phyloP scores from a whole-genome alignment of 2,329 filamentous ascomycete species.

The Penicillium sp. region DNA sequence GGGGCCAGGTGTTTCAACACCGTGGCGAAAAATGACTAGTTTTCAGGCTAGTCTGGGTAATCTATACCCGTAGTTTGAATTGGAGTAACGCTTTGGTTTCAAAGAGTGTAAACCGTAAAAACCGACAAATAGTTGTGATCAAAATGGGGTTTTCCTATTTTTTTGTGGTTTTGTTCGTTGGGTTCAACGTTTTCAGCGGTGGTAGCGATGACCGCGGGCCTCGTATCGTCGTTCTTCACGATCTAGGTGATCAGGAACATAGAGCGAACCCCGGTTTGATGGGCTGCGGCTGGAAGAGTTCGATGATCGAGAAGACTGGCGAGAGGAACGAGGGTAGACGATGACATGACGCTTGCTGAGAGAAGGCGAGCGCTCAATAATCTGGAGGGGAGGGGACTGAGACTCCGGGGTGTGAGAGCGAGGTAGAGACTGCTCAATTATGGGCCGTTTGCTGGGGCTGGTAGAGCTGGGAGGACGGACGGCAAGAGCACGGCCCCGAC shows the following conservation, averaged over 20 bases:
- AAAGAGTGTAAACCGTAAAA: constrained; percentile 2
- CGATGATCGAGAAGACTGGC: constrained; percentile 25
- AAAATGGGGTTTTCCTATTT: constrained; percentile 12
- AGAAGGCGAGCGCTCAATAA: constrained; percentile 19
- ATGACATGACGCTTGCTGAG: constrained; percentile 33
- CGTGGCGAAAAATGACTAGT: constrained; percentile 7
- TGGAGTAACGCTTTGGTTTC: constrained; percentile 6
- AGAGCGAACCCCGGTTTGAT: constrained; percentile 38
- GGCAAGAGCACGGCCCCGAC: constrained; percentile 15
- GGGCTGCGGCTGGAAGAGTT: constrained; percentile 36
- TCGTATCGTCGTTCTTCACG: constrained; percentile 35
- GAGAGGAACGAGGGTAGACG: constrained; percentile 27
- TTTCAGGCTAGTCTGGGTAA: constrained; percentile 6
- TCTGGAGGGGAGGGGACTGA: constrained; percentile 4
- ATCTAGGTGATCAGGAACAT: constrained; percentile 35
- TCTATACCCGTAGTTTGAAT: constrained; percentile 5
- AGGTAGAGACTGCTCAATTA: constrained; percentile 14
- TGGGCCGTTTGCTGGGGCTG: constrained; percentile 16
- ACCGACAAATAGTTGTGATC: background rate
- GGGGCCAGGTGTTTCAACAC: background rate
- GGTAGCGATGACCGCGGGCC: constrained; percentile 32
- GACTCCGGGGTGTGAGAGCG: constrained; percentile 17
- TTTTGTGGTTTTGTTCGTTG: constrained; percentile 15
- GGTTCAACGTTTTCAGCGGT: constrained; percentile 11
- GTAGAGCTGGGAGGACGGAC: constrained; percentile 23